Base-by-base conservation (phyloP, 768 basidiomycete species). In the Podaxis pistillaris region DNA sequence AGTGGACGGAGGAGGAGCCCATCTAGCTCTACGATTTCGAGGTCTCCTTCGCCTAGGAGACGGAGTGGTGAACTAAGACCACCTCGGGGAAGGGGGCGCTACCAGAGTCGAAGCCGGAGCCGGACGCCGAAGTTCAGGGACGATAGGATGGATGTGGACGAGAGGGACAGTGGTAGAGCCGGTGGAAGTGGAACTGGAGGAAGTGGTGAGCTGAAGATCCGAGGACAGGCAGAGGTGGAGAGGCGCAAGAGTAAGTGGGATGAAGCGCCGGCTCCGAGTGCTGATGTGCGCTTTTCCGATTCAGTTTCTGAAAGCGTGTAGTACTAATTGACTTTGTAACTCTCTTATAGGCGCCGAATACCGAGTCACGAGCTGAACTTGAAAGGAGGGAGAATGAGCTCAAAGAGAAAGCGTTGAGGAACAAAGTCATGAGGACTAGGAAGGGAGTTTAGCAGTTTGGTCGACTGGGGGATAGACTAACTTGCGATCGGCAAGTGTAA, bases 341-440 rank as follows among this genome's bases (percentile, higher is more conserved):
- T 38, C 40, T 57, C 26, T 64, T 69, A 33, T 62, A 71, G 73
- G 68, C 52, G 47, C 54, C 37, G 12, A 70, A 66, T 37, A 22
- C 40, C 17, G 49, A 55, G 11, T 61, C 61, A 26, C 76, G 68
- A 58, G 69, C 69, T 24, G 90, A 90, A 38, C 76, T 94, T 50
- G 84, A 86, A 67, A 83, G 78, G 66, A 74, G 88, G 62, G 92
- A 94, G 70, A 92, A 83, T 65, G 92, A 94, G 69, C 70, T 93
- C 63, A 93, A 92, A 71, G 92, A 94, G 68, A 85, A 78, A 70
- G 90, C 91, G 13, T 72, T 94, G 70, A 83, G 92, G 69, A 93
- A 93, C 69, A 94, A 94, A 71, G 92, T 94, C 58, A 75, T 83
- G 70, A 80, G 88, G 70, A 89, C 88, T 33, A 79, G 90, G 66